phyloP scores from a whole-genome alignment of 768 basidiomycete genomes.

The Boletellus sp. region DNA sequence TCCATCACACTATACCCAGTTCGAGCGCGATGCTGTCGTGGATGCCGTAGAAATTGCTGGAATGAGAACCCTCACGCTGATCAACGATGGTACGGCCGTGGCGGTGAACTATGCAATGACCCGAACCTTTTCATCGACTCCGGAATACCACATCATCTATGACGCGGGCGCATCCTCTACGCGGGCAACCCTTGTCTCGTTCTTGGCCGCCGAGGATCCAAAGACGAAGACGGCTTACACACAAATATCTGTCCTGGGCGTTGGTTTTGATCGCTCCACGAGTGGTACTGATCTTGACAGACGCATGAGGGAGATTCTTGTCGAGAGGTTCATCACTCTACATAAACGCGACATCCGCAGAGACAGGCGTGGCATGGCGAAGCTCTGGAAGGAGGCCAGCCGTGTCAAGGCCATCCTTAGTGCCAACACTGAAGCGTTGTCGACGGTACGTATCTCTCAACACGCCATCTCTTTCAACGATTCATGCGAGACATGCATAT shows the following conservation, averaged over 20 bases:
- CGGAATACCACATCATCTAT: constrained; percentile 87
- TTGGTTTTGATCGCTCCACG: constrained; percentile 72
- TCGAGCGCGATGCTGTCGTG: constrained; percentile 85
- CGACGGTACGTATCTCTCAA: constrained; percentile 50
- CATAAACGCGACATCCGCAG: constrained; percentile 62
- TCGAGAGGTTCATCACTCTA: constrained; percentile 70
- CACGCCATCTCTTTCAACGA: background rate
- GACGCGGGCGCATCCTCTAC: constrained; percentile 89
- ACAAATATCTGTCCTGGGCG: constrained; percentile 71
- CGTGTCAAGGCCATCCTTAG: constrained; percentile 90
- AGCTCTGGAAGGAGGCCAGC: constrained; percentile 90
- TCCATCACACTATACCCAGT: constrained; percentile 85
- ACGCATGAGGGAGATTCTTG: constrained; percentile 75
- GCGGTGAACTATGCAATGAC: constrained; percentile 99
- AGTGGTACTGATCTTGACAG: constrained; percentile 87
- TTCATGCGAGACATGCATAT: constrained; percentile 3
- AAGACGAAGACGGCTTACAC: constrained; percentile 56
- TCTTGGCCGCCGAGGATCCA: constrained; percentile 45
- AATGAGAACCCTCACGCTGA: constrained; percentile 72
- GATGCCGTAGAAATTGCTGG: constrained; percentile 94
- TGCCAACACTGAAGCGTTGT: constrained; percentile 79
- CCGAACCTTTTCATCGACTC: constrained; percentile 65
- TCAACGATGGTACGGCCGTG: constrained; percentile 93
- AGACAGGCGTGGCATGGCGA: constrained; percentile 85
- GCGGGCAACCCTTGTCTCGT: constrained; percentile 72